Percentiles rank a stretch among this genome's conserved stretches.
Evolutionary conservation across 163 green algal genomes (phyloP).

Genomic region (Prototheca stagnorum): DNA sequence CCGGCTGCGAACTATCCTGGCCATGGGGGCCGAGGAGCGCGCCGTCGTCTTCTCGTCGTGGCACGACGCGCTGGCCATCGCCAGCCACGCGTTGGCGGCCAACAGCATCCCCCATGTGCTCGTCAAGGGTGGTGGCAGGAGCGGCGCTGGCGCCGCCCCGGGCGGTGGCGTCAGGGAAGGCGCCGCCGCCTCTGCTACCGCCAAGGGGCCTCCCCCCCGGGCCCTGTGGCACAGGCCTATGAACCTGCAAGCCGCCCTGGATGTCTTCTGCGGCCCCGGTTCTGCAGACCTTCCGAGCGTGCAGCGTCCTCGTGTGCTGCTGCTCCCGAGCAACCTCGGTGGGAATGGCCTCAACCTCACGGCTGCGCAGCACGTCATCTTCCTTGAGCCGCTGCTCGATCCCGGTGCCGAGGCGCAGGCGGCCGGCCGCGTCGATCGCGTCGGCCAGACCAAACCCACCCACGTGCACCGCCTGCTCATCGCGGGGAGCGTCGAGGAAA

Average conservation of each 20-base stretch:
- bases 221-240: too few species aligned
- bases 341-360: conserved; percentile 79
- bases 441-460: conserved; percentile 59
- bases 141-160: background rate
- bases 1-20: conserved; percentile 21
- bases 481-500: conserved; percentile 59
- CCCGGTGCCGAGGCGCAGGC: conserved; percentile 65
- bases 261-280: too few species aligned
- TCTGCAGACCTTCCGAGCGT: too few species aligned
- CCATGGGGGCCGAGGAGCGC: conserved; percentile 11
- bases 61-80: conserved; percentile 60
- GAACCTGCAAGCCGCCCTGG: too few species aligned
- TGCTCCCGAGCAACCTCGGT: conserved; percentile 59
- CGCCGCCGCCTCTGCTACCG: too few species aligned
- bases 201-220: too few species aligned
- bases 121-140: conserved; percentile 19
- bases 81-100: conserved; percentile 45
- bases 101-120: conserved; percentile 51
- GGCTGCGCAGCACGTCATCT: conserved; percentile 74
- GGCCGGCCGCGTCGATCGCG: conserved; percentile 70
- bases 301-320: conserved; percentile 42
- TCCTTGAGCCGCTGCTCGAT: conserved; percentile 77
- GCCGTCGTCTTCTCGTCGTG: conserved; percentile 77
- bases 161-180: too few species aligned
- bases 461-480: conserved; percentile 63